Conservation (phyloP, 805 yeast genomes). For the Yarrowia sp. region DNA sequence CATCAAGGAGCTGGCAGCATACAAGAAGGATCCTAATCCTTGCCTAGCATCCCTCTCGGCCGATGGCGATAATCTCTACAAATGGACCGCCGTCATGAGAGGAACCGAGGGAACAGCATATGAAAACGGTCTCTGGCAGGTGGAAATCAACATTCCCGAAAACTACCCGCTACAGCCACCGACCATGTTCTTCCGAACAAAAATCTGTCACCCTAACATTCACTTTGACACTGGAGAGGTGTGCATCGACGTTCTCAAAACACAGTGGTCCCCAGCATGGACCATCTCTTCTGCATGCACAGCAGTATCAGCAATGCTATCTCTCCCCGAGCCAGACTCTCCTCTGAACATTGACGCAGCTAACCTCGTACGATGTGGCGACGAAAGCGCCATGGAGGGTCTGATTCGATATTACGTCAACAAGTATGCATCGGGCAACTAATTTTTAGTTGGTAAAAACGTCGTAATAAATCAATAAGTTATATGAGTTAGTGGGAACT, state of each 20-base stretch:
- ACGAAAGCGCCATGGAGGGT: slow-evolving; percentile 27
- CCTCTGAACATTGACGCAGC: slow-evolving; percentile 44
- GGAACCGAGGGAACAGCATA: slow-evolving; percentile 44
- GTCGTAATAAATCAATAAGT: slow-evolving; percentile 25
- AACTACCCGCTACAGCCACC: slow-evolving; percentile 53
- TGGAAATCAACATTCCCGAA: slow-evolving; percentile 42
- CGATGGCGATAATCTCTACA: slow-evolving; percentile 32
- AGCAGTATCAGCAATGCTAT: slow-evolving; percentile 40
- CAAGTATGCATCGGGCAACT: slow-evolving; percentile 17
- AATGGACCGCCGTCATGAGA: slow-evolving; percentile 35
- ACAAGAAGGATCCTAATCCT: slow-evolving; percentile 34
- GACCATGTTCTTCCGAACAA: slow-evolving; percentile 41
- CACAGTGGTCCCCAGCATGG: slow-evolving; percentile 44
- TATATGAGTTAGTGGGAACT: slow-evolving; percentile 24
- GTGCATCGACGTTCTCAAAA: slow-evolving; percentile 40
- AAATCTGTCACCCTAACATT: slow-evolving; percentile 41
- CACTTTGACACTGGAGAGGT: slow-evolving; percentile 41
- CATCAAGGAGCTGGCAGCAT: slow-evolving; percentile 34
- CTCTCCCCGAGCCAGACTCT: slow-evolving; percentile 40
- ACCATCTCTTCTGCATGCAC: slow-evolving; percentile 39
- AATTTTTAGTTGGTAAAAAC: background rate
- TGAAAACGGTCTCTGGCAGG: slow-evolving; percentile 49
- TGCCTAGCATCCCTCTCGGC: slow-evolving; percentile 33
- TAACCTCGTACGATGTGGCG: slow-evolving; percentile 37
- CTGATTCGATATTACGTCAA: slow-evolving; percentile 11